Base-by-base conservation (phyloP, 1,284 basidiomycete species). In the Grifola frondosa region DNA sequence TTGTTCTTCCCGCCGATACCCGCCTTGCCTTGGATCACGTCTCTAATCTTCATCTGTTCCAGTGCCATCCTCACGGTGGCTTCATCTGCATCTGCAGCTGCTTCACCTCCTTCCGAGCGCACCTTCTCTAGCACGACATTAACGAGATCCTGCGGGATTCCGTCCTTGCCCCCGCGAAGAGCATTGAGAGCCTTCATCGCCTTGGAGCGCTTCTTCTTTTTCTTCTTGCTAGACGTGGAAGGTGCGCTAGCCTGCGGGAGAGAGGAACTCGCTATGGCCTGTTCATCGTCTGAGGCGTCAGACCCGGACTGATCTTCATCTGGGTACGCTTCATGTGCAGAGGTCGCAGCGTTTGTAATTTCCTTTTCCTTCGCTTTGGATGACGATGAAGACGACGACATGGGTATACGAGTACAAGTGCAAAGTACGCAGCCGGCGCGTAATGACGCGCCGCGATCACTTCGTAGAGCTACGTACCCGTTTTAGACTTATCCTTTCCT, bases 141-240 rank as follows among this genome's bases (percentile, higher is more conserved):
- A 10, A 86, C 78, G 11, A 83, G 59, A 39, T 73, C 69, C 46
- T 85, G 73, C 0, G 83, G 76, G 33, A 83, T 73, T 25, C 77
- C 70, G 31, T 77, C 70, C 52, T 74, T 61, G 23, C 52, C 36
- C 13, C 74, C 74, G 15, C 70, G 71, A 13, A 84, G 53, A 19
- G 74, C 66, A 54, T 71, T 71, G 16, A 84, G 59, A 6, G 70
- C 68, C 50, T 72, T 81, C n/a, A 73, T 60, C 6, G 74, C 74
- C 54, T 84, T 88, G 4, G 82, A 80, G 59, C 77, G 79, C 63
- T 85, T 87, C 69, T 87, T 89, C 67, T 88, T 81, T 59, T 76
- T 88, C 67, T 85, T 88, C 66, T 82, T 86, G 61, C 75, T 78
- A 36, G 59, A 53, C 15, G 61, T 61, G 6, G 62, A 61, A 6